A percentile compares a stretch with the other conserved stretches of the same genome.
Evolutionary conservation across 2,329 filamentous ascomycete species (phyloP).

Genomic region (Phialocephala sp.): DNA sequence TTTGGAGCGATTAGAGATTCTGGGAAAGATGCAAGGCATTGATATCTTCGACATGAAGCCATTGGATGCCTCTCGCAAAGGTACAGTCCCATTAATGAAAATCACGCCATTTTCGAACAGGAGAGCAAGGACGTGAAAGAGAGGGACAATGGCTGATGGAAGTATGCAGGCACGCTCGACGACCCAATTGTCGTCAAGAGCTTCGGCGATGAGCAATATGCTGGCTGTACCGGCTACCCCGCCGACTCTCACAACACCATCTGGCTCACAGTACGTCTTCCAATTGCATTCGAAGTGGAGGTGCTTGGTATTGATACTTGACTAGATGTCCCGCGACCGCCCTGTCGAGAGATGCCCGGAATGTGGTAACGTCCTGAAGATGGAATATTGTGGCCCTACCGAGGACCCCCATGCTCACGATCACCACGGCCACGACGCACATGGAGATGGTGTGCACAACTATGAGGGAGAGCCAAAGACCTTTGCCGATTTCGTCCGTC

Average conservation of each 20-base stretch:
- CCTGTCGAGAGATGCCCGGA: conserved; percentile 95
- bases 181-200: conserved; percentile 91
- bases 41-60: conserved; percentile 99
- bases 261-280: conserved; percentile 80
- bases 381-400: conserved; percentile 90
- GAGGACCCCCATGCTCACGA: conserved; percentile 65
- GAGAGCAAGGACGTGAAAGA: neutral
- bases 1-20: conserved; percentile 97
- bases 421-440: conserved; percentile 49
- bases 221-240: conserved; percentile 92
- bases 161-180: conserved; percentile 75
- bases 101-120: conserved; percentile 24
- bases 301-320: neutral
- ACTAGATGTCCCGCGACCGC: conserved; percentile 84
- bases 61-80: conserved; percentile 86
- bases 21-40: conserved; percentile 98
- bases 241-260: conserved; percentile 88
- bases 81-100: conserved; percentile 51
- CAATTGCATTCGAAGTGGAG: neutral
- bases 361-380: conserved; percentile 96
- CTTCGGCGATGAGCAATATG: conserved; percentile 94
- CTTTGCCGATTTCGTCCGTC: conserved; percentile 94
- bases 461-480: conserved; percentile 86
- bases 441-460: conserved; percentile 59
- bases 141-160: conserved; percentile 26